Evolutionary conservation across 352 stramenopile species (phyloP).

Genomic region (Pythium insidiosum): DNA sequence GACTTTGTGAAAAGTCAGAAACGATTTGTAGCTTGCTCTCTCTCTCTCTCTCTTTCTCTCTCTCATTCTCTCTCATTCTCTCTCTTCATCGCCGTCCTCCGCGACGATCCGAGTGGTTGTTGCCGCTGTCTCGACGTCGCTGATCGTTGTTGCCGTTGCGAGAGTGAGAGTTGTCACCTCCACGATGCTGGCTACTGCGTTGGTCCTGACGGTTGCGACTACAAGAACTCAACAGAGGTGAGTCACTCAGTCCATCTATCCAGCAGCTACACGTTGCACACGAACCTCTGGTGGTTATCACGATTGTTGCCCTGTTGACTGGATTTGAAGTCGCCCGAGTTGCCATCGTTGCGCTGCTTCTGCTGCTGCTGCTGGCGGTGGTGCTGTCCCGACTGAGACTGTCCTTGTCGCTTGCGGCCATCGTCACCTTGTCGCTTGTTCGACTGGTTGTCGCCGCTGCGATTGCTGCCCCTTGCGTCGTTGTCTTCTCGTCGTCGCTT

Average conservation of each 20-base stretch:
- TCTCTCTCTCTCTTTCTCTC: not conserved
- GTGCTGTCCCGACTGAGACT: conserved; percentile 1
- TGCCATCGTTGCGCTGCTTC: conserved; percentile 12
- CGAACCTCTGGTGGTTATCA: too few relatives aligned
- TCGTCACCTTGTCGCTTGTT: conserved; percentile 1
- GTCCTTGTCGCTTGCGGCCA: conserved; percentile 10
- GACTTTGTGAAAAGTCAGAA: too few relatives aligned
- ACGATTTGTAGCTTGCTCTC: not conserved
- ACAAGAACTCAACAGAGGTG: not conserved
- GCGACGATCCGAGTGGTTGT: not conserved
- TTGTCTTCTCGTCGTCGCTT: conserved; percentile 42
- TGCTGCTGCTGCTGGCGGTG: conserved; percentile 20
- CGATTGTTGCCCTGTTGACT: conserved; percentile 36
- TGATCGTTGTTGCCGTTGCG: conserved; percentile 10
- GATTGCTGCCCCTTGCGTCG: not conserved
- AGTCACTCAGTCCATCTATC: not conserved
- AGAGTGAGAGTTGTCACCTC: too few relatives aligned
- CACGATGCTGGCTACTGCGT: too few relatives aligned
- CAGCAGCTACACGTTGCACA: too few relatives aligned
- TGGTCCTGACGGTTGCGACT: conserved; percentile 18
- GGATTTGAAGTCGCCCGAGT: not conserved
- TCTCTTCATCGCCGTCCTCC: not conserved
- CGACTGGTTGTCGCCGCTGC: conserved; percentile 3
- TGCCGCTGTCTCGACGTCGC: not conserved
- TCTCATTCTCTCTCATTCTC: not conserved